These are phyloP conservation scores for Candida sp. DNA, from an alignment of 1,139 yeast species.

Conservation along the genomic window DNA sequence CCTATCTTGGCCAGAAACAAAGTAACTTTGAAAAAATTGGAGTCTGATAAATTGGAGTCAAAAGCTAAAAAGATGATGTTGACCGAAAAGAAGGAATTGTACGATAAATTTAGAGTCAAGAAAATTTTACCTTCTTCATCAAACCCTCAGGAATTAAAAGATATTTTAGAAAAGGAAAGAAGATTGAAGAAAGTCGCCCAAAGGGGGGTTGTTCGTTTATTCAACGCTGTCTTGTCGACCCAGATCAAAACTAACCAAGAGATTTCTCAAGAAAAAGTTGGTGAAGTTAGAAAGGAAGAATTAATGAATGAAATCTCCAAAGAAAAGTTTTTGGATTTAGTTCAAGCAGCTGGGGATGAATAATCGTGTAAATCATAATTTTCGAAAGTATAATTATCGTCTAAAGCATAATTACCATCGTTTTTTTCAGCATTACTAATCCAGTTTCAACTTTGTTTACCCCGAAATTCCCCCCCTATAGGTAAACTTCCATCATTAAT, in stretches of 20 bases:
- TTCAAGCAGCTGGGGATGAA: constrained; percentile 67
- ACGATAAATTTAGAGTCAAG: constrained; percentile 66
- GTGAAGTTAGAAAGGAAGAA: constrained; percentile 50
- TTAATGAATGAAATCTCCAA: constrained; percentile 78
- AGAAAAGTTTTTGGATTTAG: constrained; percentile 85
- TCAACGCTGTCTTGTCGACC: constrained; percentile 86
- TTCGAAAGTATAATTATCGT: too few species aligned
- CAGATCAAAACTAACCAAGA: constrained; percentile 60
- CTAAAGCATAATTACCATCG: too few species aligned
- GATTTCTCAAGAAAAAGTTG: constrained; percentile 32
- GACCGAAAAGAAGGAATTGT: constrained; percentile 65
- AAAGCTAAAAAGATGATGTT: constrained; percentile 74
- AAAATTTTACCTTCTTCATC: constrained; percentile 63
- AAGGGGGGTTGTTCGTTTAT: constrained; percentile 87
- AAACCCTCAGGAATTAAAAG: constrained; percentile 50
- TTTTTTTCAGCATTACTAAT: too few species aligned
- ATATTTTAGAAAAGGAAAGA: constrained; percentile 65
- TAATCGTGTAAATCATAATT: neutral
- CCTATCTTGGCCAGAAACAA: constrained; percentile 87
- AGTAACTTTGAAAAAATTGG: constrained; percentile 66
- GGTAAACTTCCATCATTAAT: too few species aligned
- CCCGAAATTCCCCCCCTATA: too few species aligned
- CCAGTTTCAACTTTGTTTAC: too few species aligned
- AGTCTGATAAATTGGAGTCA: constrained; percentile 75
- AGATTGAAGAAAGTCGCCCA: constrained; percentile 82